Evolutionary conservation across 352 stramenopile genomes (phyloP).

Genomic region (Pythium rishiriense): DNA sequence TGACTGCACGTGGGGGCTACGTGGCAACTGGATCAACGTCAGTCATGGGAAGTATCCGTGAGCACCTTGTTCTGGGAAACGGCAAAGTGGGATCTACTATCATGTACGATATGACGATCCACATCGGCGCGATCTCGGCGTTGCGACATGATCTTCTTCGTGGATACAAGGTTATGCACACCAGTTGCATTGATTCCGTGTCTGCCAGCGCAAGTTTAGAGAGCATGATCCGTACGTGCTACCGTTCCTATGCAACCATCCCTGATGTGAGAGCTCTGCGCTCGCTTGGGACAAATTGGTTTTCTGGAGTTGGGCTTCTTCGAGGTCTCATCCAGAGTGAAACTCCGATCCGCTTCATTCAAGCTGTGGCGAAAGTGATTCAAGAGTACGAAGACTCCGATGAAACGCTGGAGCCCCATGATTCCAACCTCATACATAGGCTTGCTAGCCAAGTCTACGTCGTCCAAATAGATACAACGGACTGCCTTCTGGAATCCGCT

Average conservation of each 20-base stretch:
- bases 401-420: neutral
- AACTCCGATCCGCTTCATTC: conserved; percentile 38
- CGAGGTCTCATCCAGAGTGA: conserved; percentile 32
- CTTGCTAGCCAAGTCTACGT: conserved; percentile 15
- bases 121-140: conserved; percentile 10
- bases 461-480: conserved; percentile 19
- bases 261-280: conserved; percentile 36
- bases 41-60: conserved; percentile 10
- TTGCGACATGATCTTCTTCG: conserved; percentile 39
- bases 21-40: neutral
- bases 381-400: conserved; percentile 42
- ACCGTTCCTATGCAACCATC: conserved; percentile 43
- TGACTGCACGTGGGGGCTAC: neutral
- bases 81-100: neutral
- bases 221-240: conserved; percentile 36
- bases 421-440: neutral
- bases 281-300: conserved; percentile 43
- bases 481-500: neutral
- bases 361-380: conserved; percentile 30
- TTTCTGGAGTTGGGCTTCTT: conserved; percentile 43
- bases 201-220: conserved; percentile 20
- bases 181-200: neutral
- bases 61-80: neutral
- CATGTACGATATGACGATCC: conserved; percentile 25
- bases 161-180: conserved; percentile 15